Conservation (phyloP, 1,284 basidiomycete genomes). For the Ceratobasidium sp. region DNA sequence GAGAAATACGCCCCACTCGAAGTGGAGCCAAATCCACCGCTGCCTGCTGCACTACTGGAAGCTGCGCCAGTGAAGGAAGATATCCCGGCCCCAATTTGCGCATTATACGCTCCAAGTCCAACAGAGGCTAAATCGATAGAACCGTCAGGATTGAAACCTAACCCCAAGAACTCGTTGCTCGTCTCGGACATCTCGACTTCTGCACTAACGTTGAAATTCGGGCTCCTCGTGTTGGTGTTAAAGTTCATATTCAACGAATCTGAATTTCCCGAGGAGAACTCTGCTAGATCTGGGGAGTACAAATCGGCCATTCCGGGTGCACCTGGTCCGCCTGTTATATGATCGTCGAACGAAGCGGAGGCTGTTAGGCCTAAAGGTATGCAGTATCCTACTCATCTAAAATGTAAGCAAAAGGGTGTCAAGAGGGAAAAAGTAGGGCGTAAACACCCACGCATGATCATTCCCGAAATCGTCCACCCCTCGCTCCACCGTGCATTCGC, state of each 20-base stretch:
- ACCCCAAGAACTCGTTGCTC: background rate
- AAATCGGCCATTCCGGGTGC: constrained; percentile 35
- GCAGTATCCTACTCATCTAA: constrained; percentile 22
- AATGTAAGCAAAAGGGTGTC: background rate
- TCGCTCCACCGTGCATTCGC: constrained; percentile 38
- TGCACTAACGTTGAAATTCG: background rate
- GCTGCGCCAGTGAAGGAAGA: background rate
- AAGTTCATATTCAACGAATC: background rate
- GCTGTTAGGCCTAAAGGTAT: constrained; percentile 25
- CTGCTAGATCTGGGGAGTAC: constrained; percentile 30
- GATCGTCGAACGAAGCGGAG: constrained; percentile 36
- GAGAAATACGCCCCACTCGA: background rate
- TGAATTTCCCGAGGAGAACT: constrained; percentile 1
- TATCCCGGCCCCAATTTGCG: constrained; percentile 1
- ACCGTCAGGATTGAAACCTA: constrained; percentile 36
- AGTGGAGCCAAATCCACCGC: too few species aligned
- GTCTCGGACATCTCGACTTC: background rate
- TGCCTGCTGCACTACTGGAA: too few species aligned
- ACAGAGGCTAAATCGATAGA: constrained; percentile 11
- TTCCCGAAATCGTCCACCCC: constrained; percentile 28
- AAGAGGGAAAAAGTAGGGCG: background rate
- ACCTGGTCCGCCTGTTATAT: constrained; percentile 39
- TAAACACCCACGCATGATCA: constrained; percentile 25
- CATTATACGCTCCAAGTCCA: constrained; percentile 14
- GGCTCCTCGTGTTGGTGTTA: background rate